Evolutionary conservation across 495 filamentous ascomycete species (phyloP).

Genomic region (Cercophora scortea): DNA sequence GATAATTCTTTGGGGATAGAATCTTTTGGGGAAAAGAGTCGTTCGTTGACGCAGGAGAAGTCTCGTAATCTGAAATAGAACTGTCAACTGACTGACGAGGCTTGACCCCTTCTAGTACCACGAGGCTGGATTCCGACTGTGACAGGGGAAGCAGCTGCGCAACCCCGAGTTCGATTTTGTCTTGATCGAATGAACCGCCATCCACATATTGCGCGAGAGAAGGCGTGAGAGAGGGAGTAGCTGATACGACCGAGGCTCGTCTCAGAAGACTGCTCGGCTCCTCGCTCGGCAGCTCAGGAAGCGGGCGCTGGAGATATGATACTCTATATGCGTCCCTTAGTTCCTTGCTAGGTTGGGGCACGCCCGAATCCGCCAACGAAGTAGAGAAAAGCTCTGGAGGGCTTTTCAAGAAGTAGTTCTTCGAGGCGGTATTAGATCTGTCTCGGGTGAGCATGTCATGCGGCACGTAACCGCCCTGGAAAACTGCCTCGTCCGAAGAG

Average conservation of each 20-base stretch:
- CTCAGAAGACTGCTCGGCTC: conserved; percentile 1
- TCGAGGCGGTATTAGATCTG: not conserved
- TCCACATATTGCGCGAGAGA: conserved; percentile 33
- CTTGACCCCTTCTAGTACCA: not conserved
- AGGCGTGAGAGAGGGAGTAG: conserved; percentile 28
- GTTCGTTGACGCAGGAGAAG: conserved; percentile 19
- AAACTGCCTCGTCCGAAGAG: conserved; percentile 11
- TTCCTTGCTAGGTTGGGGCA: conserved; percentile 18
- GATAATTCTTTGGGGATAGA: conserved; percentile 22
- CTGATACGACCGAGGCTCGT: conserved; percentile 15
- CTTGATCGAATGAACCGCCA: conserved; percentile 29
- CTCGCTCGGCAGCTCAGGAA: conserved; percentile 31
- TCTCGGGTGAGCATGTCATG: not conserved
- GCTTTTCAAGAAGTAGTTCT: conserved; percentile 13
- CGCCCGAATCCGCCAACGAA: not conserved
- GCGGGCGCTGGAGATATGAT: conserved; percentile 30
- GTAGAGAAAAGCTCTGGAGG: conserved; percentile 20
- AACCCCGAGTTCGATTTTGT: conserved; percentile 25
- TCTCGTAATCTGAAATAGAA: conserved; percentile 28
- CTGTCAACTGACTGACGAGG: not conserved
- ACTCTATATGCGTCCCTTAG: conserved; percentile 10
- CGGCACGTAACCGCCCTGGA: conserved; percentile 1
- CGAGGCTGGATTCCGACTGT: not conserved
- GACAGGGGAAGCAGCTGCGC: conserved; percentile 17
- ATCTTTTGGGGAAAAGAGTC: conserved; percentile 10